Conservation (phyloP, 2,329 filamentous ascomycete genomes). For the Dryadomyces quercus-mongolicae region DNA sequence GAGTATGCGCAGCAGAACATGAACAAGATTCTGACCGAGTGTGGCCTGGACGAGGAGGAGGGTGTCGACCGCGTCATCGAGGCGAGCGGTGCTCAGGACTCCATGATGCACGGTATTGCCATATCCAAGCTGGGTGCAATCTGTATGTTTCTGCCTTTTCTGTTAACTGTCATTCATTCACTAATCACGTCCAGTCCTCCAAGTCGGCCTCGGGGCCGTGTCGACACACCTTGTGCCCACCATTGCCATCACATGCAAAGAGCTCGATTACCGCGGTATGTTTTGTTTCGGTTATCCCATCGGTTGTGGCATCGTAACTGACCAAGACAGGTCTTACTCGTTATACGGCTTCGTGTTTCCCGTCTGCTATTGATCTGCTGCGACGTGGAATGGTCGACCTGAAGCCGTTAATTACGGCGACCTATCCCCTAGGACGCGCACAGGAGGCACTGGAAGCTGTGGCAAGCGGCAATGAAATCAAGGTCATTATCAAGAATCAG, state of each 20-base stretch:
- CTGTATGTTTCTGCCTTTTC: constrained; percentile 34
- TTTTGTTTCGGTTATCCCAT: too few species aligned
- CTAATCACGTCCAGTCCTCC: constrained; percentile 31
- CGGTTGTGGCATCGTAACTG: neutral
- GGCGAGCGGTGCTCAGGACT: constrained; percentile 64
- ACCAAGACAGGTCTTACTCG: constrained; percentile 44
- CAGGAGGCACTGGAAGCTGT: constrained; percentile 81
- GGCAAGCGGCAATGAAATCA: constrained; percentile 66
- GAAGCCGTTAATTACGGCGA: constrained; percentile 69
- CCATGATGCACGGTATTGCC: constrained; percentile 64
- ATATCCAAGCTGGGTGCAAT: constrained; percentile 33
- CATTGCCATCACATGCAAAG: constrained; percentile 78
- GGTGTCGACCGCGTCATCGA: constrained; percentile 73
- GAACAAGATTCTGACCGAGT: constrained; percentile 45
- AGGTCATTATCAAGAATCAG: constrained; percentile 40
- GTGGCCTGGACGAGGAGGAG: constrained; percentile 37
- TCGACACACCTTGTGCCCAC: constrained; percentile 79
- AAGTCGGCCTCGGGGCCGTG: constrained; percentile 78
- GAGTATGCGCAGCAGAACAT: constrained; percentile 1
- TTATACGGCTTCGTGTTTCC: constrained; percentile 80
- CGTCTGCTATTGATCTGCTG: constrained; percentile 67
- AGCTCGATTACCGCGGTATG: constrained; percentile 72
- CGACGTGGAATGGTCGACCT: constrained; percentile 60
- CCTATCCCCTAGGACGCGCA: constrained; percentile 68
- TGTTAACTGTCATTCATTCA: neutral